Evolutionary conservation across 139 green algal species (phyloP).

Genomic region (Chlamydomonas sphaeroides): DNA sequence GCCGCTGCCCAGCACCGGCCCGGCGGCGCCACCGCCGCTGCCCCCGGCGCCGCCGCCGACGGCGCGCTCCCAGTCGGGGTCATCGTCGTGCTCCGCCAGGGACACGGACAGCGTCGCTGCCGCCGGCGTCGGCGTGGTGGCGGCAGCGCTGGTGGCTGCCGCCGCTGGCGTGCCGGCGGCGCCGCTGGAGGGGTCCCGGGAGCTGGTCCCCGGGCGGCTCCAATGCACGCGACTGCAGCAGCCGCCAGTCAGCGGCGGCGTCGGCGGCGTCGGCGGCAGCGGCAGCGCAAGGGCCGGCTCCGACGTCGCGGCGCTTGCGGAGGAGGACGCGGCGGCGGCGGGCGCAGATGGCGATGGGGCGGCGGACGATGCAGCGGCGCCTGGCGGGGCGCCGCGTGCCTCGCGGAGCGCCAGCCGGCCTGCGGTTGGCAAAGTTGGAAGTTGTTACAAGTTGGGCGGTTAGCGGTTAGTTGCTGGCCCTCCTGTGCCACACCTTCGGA

Average conservation of each 20-base stretch:
- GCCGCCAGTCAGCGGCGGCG: constrained; percentile 5
- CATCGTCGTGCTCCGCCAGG: neutral
- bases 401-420: neutral
- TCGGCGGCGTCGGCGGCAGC: neutral
- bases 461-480: no score
- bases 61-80: constrained; percentile 11
- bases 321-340: neutral
- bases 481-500: no score
- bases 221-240: constrained; percentile 1
- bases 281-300: no score
- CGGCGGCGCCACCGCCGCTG: no score
- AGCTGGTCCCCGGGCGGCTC: neutral
- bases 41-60: neutral
- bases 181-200: neutral
- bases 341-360: neutral
- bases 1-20: no score
- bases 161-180: neutral
- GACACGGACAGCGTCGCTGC: neutral
- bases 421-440: neutral
- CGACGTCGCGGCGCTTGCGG: neutral
- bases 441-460: neutral
- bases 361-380: no score
- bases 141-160: no score
- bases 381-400: no score
- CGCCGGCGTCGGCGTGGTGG: no score